Base-by-base conservation (phyloP, 2,329 filamentous ascomycete species). In the Capronia americana region DNA sequence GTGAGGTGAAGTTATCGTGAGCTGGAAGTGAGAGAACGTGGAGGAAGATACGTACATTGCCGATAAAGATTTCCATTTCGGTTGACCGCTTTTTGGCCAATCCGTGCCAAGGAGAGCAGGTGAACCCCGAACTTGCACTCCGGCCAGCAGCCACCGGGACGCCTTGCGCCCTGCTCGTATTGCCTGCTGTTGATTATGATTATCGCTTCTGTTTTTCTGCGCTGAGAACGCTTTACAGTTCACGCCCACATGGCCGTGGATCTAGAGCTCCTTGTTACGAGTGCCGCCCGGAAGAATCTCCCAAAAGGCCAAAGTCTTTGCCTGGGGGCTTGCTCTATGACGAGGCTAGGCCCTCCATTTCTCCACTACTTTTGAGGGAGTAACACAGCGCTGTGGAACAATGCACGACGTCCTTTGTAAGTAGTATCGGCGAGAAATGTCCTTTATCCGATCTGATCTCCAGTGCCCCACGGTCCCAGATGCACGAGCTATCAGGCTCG, bases 1-100 rank as follows among this genome's bases (percentile, higher is more conserved):
- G 48, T 26, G 48, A 53, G 20, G 48, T 53, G 23, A 53, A 53
- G 20, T 28, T 23, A 26, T 11, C 2, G 48, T 26, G 48, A 53
- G 48, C 11, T 26, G 20, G 26, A 53, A 53, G 48, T 28, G 38
- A 44, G 6, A 7, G 38, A 44, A 44, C 17, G 17, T 20, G 17
- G 7, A n/a, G 7, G 7, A 53, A 26, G 23, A 53, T 26, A 26
- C n/a, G 20, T 6, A 24, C 44, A n/a, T 23, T 4, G 48, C 48
- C 24, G 20, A 51, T 34, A 26, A 28, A 24, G 23, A 51, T 51
- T 28, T 4, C 48, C 48, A 12, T 51, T 23, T 51, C 20, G 24
- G 48, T 51, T 23, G 48, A 28, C 48, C 20, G 20, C 20, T 51
- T 51, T 51, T 51, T 26, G 23, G 48, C 20, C 48, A 28, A 48